These are phyloP conservation scores for Astraeus odoratus DNA, from an alignment of 768 basidiomycete genomes.

Conservation along the genomic window DNA sequence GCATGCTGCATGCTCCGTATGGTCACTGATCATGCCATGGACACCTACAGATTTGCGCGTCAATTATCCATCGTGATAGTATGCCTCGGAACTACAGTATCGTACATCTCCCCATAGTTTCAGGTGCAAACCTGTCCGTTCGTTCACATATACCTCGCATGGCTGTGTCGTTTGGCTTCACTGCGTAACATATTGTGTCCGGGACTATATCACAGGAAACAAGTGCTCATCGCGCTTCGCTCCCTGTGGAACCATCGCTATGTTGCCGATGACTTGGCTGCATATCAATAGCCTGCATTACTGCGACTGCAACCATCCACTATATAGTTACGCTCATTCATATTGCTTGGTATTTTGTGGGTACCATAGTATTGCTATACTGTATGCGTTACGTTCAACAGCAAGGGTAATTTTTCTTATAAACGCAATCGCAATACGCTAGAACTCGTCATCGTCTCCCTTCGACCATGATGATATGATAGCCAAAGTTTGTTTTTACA, in stretches of 20 bases:
- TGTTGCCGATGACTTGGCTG: not conserved
- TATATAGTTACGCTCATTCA: not conserved
- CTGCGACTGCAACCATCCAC: not conserved
- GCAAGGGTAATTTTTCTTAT: not conserved
- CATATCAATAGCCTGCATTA: not conserved
- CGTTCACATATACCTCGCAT: no score
- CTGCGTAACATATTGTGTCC: no score
- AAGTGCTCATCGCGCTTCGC: not conserved
- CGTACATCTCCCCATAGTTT: no score
- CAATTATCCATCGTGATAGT: no score
- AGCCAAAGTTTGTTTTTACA: conserved; percentile 79
- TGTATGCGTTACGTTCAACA: not conserved
- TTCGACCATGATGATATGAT: conserved; percentile 91
- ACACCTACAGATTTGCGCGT: no score
- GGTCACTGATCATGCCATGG: no score
- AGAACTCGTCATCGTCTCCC: conserved; percentile 48
- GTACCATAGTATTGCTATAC: not conserved
- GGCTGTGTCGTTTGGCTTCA: no score
- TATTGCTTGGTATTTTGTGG: no score
- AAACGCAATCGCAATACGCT: not conserved
- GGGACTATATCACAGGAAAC: not conserved
- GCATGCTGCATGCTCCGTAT: not conserved
- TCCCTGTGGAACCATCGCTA: not conserved
- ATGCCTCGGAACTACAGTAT: no score
- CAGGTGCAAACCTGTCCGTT: no score